A percentile compares a stretch with the other conserved stretches of the same genome.
phyloP scores from a whole-genome alignment of 495 filamentous ascomycete genomes.

The Aspergillus funiculosus region DNA sequence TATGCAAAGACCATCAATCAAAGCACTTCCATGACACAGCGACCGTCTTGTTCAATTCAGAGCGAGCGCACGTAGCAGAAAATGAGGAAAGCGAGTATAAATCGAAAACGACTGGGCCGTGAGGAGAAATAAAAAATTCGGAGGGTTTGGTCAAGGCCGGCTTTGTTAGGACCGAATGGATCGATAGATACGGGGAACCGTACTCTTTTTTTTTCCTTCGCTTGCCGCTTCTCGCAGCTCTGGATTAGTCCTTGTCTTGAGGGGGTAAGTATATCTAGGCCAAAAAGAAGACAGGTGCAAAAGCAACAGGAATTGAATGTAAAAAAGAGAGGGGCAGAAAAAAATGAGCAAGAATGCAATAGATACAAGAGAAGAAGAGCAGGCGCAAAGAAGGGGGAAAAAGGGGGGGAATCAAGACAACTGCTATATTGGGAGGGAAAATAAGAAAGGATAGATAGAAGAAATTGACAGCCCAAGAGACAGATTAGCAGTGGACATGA shows the following conservation, averaged over 20 bases:
- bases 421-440: slow-evolving; percentile 15
- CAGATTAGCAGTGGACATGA: slow-evolving; percentile 13
- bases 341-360: slow-evolving; percentile 12
- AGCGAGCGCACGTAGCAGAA: neutral
- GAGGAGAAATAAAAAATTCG: slow-evolving; percentile 3
- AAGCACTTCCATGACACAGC: slow-evolving; percentile 41
- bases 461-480: slow-evolving; percentile 9
- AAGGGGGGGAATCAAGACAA: too few species aligned
- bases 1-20: slow-evolving; percentile 23
- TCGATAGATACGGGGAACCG: slow-evolving; percentile 17
- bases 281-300: slow-evolving; percentile 1
- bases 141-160: slow-evolving; percentile 10
- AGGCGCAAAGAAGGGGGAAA: slow-evolving; percentile 17
- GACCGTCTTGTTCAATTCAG: slow-evolving; percentile 11
- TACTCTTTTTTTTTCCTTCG: slow-evolving; percentile 8
- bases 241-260: neutral
- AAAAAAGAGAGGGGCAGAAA: neutral
- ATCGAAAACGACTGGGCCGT: slow-evolving; percentile 10
- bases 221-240: neutral
- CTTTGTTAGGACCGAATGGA: slow-evolving; percentile 11
- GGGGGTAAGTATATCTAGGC: slow-evolving; percentile 1
- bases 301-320: too few species aligned
- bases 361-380: slow-evolving; percentile 17
- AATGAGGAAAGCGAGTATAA: neutral
- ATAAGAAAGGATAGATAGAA: slow-evolving; percentile 12